These are phyloP conservation scores for Halenospora varia DNA, from an alignment of 495 filamentous ascomycete species.

Conservation along the genomic window DNA sequence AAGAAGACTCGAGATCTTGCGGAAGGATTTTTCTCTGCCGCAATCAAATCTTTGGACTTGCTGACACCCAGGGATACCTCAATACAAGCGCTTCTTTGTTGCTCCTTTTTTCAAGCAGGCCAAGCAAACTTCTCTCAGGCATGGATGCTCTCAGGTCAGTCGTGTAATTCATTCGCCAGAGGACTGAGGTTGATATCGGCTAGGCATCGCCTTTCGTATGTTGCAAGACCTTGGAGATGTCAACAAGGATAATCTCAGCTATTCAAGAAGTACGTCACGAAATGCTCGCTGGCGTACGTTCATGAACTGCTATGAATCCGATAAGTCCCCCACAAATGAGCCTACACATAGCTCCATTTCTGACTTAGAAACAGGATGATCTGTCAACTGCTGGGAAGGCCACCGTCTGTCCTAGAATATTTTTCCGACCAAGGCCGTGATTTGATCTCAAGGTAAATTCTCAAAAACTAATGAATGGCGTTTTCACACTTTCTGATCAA, in stretches of 20 bases:
- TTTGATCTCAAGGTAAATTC: background rate
- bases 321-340: background rate
- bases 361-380: background rate
- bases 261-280: background rate
- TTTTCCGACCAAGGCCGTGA: background rate
- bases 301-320: background rate
- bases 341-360: background rate
- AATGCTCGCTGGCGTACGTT: background rate
- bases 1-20: background rate
- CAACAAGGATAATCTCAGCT: background rate
- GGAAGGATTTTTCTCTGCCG: background rate
- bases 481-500: background rate
- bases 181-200: background rate
- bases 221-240: background rate
- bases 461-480: background rate
- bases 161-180: background rate
- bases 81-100: background rate
- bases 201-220: background rate
- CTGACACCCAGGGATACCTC: background rate
- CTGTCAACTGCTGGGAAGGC: background rate
- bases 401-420: background rate
- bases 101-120: background rate
- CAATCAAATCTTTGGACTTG: background rate
- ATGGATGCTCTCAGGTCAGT: background rate
- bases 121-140: background rate